Conservation (phyloP, 2,329 filamentous ascomycete genomes). For the Amauroascus niger region DNA sequence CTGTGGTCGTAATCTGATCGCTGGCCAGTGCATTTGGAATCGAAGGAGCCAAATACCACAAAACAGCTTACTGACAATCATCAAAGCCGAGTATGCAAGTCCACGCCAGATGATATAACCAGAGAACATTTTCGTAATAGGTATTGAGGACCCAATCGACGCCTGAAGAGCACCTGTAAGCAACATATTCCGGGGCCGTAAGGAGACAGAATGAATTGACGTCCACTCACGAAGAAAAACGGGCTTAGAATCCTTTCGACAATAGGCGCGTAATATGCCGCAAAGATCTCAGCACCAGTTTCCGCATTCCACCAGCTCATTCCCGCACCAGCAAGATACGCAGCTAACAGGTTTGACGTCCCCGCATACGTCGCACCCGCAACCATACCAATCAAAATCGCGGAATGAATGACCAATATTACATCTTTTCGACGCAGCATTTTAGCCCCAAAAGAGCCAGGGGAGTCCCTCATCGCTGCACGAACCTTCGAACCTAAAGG, state of each 20-base stretch:
- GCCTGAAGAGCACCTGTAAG: background rate
- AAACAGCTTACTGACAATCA: slow-evolving; percentile 53
- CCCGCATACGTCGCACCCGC: slow-evolving; percentile 45
- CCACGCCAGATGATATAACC: slow-evolving; percentile 60
- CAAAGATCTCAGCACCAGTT: background rate
- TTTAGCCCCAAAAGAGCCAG: too few species aligned
- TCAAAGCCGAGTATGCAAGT: slow-evolving; percentile 60
- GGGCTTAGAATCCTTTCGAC: background rate
- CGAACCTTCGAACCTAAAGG: too few species aligned
- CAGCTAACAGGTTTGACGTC: slow-evolving; percentile 48
- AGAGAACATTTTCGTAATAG: slow-evolving; percentile 59
- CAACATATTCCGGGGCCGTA: background rate
- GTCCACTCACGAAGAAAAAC: background rate
- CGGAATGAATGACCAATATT: background rate
- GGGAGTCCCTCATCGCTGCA: too few species aligned
- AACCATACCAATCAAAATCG: slow-evolving; percentile 39
- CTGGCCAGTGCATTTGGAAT: too few species aligned
- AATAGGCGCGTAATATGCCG: background rate
- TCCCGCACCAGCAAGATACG: slow-evolving; percentile 47
- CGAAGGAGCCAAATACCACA: slow-evolving; percentile 46
- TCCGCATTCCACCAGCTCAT: slow-evolving; percentile 44
- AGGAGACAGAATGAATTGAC: too few species aligned
- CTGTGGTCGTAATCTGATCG: too few species aligned
- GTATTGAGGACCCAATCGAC: slow-evolving; percentile 64
- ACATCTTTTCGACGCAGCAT: too few species aligned